Evolutionary conservation across 768 basidiomycete genomes (phyloP).

Genomic region (Wakefieldia striispora): DNA sequence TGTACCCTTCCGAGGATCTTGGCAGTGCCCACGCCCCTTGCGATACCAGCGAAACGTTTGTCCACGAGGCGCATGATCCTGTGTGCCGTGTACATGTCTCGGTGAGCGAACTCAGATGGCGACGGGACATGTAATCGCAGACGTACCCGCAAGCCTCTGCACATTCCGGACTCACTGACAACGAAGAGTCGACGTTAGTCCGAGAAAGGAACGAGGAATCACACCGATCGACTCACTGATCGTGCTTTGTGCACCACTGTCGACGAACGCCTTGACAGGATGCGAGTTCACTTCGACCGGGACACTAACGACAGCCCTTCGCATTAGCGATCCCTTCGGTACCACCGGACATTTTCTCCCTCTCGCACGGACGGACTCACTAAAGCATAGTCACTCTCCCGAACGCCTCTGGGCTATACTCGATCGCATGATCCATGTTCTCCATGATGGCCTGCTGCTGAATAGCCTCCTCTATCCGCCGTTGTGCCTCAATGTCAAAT

Average conservation of each 20-base stretch:
- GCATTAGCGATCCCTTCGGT: slow-evolving; percentile 9
- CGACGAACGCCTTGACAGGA: slow-evolving; percentile 94
- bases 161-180: slow-evolving; percentile 83
- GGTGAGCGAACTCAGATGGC: slow-evolving; percentile 3
- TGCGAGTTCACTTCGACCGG: slow-evolving; percentile 89
- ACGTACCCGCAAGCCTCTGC: slow-evolving; percentile 88
- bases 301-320: slow-evolving; percentile 49
- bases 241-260: slow-evolving; percentile 95
- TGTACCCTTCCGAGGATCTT: slow-evolving; percentile 93
- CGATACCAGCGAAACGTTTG: slow-evolving; percentile 82
- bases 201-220: neutral
- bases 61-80: slow-evolving; percentile 95
- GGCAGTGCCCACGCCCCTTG: slow-evolving; percentile 91
- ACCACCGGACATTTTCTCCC: too few species aligned
- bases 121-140: neutral
- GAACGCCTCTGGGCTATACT: slow-evolving; percentile 91
- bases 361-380: slow-evolving; percentile 43
- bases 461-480: slow-evolving; percentile 91
- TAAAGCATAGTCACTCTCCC: slow-evolving; percentile 97
- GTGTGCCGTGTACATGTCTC: neutral
- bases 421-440: slow-evolving; percentile 91
- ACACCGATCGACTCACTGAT: slow-evolving; percentile 64
- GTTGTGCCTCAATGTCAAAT: slow-evolving; percentile 89
- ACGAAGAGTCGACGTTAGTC: neutral
- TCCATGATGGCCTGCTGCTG: slow-evolving; percentile 85